These are phyloP conservation scores for Stevia rebaudiana DNA, from an alignment of 140 eudicot species.

Conservation along the genomic window DNA sequence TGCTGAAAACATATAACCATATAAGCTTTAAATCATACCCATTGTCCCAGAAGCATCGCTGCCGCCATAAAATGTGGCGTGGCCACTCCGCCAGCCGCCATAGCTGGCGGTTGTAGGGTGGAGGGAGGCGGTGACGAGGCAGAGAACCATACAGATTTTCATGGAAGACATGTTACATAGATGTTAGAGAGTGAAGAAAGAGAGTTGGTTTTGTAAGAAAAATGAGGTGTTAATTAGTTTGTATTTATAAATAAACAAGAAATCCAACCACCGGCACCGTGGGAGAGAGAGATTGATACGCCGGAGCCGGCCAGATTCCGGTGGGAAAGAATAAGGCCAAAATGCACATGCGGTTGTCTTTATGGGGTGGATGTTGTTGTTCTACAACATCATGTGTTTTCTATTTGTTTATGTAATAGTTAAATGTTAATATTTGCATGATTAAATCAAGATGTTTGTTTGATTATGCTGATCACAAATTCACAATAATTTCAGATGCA, in stretches of 20 bases:
- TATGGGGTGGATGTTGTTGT: background rate
- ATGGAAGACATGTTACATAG: background rate
- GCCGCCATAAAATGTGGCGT: constrained; percentile 2
- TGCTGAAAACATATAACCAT: background rate
- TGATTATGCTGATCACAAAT: background rate
- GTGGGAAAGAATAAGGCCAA: background rate
- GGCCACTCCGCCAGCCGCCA: constrained; percentile 7
- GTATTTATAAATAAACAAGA: constrained; percentile 13
- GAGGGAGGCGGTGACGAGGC: background rate
- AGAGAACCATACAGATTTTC: constrained; percentile 8
- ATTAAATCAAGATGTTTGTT: constrained; percentile 13
- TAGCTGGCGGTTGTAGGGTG: constrained; percentile 5
- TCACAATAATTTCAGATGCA: background rate
- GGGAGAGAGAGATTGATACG: background rate
- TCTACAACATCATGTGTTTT: background rate
- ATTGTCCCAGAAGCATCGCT: constrained; percentile 7
- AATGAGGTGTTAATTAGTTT: constrained; percentile 4
- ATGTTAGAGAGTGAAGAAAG: background rate
- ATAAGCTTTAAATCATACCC: background rate
- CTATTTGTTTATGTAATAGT: background rate
- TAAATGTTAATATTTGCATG: constrained; percentile 2
- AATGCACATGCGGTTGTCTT: constrained; percentile 17
- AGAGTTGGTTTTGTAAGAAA: background rate
- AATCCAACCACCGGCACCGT: background rate
- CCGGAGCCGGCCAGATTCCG: constrained; percentile 15